These are phyloP conservation scores for Podospora appendiculata DNA, from an alignment of 495 filamentous ascomycete species.

Conservation along the genomic window DNA sequence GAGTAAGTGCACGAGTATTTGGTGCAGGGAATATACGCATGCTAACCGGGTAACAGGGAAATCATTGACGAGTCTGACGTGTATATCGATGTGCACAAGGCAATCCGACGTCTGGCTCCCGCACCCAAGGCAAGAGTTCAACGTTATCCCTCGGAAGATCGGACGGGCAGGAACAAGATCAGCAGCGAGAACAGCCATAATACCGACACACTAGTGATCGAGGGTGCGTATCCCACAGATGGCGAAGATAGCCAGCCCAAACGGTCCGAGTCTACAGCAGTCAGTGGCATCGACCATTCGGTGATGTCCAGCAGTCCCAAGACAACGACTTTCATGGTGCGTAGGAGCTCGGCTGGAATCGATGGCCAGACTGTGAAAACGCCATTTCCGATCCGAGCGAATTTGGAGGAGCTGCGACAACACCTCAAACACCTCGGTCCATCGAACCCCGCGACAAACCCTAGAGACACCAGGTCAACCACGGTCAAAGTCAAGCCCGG, in stretches of 20 bases:
- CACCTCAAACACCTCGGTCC: slow-evolving; percentile 89
- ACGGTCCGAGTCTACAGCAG: slow-evolving; percentile 11
- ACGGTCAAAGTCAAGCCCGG: slow-evolving; percentile 87
- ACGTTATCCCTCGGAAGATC: slow-evolving; percentile 17
- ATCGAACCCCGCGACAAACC: slow-evolving; percentile 80
- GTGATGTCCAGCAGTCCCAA: slow-evolving; percentile 29
- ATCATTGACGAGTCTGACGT: slow-evolving; percentile 85
- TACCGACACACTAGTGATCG: no score
- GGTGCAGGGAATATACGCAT: neutral
- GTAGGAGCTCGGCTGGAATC: slow-evolving; percentile 44
- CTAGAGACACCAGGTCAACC: slow-evolving; percentile 74
- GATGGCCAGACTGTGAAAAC: slow-evolving; percentile 32
- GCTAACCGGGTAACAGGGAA: slow-evolving; percentile 40
- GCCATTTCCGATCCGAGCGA: slow-evolving; percentile 39
- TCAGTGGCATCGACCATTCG: slow-evolving; percentile 18
- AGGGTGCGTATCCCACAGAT: neutral
- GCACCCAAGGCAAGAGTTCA: slow-evolving; percentile 28
- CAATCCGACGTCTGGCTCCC: slow-evolving; percentile 61
- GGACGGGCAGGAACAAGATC: no score
- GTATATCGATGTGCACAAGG: slow-evolving; percentile 94
- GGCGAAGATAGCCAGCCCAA: slow-evolving; percentile 5
- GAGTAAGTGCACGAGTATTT: slow-evolving; percentile 58
- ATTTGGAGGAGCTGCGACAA: slow-evolving; percentile 61
- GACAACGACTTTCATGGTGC: slow-evolving; percentile 45
- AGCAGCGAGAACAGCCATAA: no score